phyloP scores from a whole-genome alignment of 345 rosid species.

The Firmiana major region DNA sequence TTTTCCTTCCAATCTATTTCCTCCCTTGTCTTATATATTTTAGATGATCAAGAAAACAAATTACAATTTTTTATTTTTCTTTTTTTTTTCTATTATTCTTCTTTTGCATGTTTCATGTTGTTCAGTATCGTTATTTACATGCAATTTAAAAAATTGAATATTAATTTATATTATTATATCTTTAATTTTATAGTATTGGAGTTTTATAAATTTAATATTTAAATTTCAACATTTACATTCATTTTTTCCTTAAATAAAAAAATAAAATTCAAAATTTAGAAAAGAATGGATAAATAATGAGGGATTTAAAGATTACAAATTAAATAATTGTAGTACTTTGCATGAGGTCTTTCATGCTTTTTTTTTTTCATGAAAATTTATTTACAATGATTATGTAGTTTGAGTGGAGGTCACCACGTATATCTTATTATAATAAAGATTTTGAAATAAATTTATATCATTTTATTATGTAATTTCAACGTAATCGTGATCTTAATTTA shows the following conservation, averaged over 20 bases:
- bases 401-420: conserved; percentile 31
- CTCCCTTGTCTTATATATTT: background rate
- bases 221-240: too few species aligned
- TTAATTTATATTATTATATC: too few species aligned
- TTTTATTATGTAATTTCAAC: conserved; percentile 13
- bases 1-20: background rate
- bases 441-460: conserved; percentile 16
- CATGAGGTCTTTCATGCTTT: background rate
- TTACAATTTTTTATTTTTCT: background rate
- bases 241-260: background rate
- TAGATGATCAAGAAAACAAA: background rate
- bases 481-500: conserved; percentile 22
- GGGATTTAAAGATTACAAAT: background rate
- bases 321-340: background rate
- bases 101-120: background rate
- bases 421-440: background rate
- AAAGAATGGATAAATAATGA: background rate
- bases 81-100: background rate
- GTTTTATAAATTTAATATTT: too few species aligned
- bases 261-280: background rate
- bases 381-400: conserved; percentile 13
- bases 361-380: background rate
- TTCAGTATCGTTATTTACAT: background rate
- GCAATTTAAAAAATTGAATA: background rate
- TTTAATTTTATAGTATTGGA: too few species aligned